Base-by-base conservation (phyloP, 768 basidiomycete species). In the Leucocoprinus sp. region DNA sequence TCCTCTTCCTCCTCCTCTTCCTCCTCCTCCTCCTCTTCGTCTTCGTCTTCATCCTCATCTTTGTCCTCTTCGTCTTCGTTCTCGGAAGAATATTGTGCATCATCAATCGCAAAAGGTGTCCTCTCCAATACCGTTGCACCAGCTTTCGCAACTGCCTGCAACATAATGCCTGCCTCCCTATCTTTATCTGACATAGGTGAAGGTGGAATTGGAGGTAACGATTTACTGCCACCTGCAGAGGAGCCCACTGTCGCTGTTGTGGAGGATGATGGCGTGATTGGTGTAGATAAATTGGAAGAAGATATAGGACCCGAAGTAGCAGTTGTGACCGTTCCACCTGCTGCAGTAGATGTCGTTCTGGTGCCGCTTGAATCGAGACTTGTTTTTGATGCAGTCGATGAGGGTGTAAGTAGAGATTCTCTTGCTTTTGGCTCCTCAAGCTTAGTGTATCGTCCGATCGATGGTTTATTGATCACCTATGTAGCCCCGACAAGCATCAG, bases 91-190 rank as follows among this genome's bases (percentile, higher is more conserved):
- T 90, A 88, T 42, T 81, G 84, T 3, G 83, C 89, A 62, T 93
- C 91, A 57, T 99, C 96, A 49, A 98, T 96, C n/a, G 91, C 91
- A 60, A 99, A 99, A 52, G 85, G 84, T 19, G 90, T 92, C 34
- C 95, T 72, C 60, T 95, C 88, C 84, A 93, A 84, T 37, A 91
- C 70, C 23, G 88, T 87, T 24, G 88, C 88, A 26, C 84, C 84
- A 52, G 78, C 85, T 41, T 84, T 87, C 0, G 81, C 55, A 83
- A 72, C 38, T 89, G 69, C 67, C 85, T 75, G 74, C 59, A 80
- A 68, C 17, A 81, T 74, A 19, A 78, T 74, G 35, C 75, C 68
- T 21, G 61, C 61, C 11, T 63, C 68, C 33, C 59, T 67, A 40
- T 68, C 66, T 22, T 36, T 23, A 34, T 34, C 31, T 22, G 42